These are phyloP conservation scores for Cyberlindnera americana DNA, from an alignment of 805 yeast species.

Conservation along the genomic window DNA sequence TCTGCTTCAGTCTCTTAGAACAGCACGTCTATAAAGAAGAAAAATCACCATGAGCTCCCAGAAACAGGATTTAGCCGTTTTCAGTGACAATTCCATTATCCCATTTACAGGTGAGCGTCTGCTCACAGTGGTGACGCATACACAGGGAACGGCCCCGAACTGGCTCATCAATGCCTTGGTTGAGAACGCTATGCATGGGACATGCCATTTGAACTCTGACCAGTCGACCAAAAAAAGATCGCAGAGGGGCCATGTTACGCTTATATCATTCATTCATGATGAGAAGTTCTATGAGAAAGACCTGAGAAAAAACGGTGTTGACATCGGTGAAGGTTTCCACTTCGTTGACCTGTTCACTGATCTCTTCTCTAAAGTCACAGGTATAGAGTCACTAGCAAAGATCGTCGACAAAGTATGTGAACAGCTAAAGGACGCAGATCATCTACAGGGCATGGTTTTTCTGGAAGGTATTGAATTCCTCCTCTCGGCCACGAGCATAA, in stretches of 20 bases:
- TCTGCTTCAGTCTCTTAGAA: not conserved
- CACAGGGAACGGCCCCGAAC: constrained; percentile 54
- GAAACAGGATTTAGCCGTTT: constrained; percentile 56
- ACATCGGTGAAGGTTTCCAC: constrained; percentile 30
- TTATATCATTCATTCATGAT: constrained; percentile 35
- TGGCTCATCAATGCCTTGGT: constrained; percentile 59
- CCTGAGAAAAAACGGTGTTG: constrained; percentile 41
- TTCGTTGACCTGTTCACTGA: constrained; percentile 46
- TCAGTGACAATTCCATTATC: constrained; percentile 45
- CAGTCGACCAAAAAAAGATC: constrained; percentile 5
- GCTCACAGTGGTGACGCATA: constrained; percentile 34
- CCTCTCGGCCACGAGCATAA: constrained; percentile 38
- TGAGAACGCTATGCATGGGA: constrained; percentile 38
- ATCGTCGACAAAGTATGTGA: constrained; percentile 11
- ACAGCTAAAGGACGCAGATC: constrained; percentile 7
- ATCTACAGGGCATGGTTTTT: constrained; percentile 30
- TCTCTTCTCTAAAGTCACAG: constrained; percentile 38
- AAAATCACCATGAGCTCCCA: constrained; percentile 40
- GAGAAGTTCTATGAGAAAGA: constrained; percentile 31
- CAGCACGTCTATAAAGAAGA: not conserved
- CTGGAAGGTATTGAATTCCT: constrained; percentile 48
- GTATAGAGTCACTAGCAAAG: constrained; percentile 14
- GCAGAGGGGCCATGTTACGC: constrained; percentile 25
- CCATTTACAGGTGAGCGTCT: constrained; percentile 28
- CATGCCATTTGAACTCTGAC: constrained; percentile 25